A percentile compares a stretch with the other conserved stretches of the same genome.
These are phyloP conservation scores for Blastobotrys buckinghamii DNA, from an alignment of 1,139 yeast species.

Conservation along the genomic window DNA sequence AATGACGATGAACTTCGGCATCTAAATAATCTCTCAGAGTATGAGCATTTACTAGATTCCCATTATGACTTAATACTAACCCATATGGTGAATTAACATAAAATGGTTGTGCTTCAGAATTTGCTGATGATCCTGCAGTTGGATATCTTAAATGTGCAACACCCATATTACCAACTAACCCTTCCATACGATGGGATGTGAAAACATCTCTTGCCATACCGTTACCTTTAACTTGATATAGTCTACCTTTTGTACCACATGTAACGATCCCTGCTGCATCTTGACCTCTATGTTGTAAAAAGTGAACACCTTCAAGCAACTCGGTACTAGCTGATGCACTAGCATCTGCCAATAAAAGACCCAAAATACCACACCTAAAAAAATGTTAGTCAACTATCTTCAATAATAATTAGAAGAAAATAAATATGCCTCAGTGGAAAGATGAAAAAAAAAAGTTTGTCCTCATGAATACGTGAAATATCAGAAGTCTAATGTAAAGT, in stretches of 20 bases:
- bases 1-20: slow-evolving; percentile 92
- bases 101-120: slow-evolving; percentile 97
- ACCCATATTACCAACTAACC: slow-evolving; percentile 91
- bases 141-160: slow-evolving; percentile 94
- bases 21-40: slow-evolving; percentile 76
- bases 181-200: slow-evolving; percentile 71
- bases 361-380: slow-evolving; percentile 89
- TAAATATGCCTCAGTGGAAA: slow-evolving; percentile 25
- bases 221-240: slow-evolving; percentile 96
- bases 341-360: slow-evolving; percentile 77
- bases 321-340: slow-evolving; percentile 75
- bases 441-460: slow-evolving; percentile 26
- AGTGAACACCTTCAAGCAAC: slow-evolving; percentile 87
- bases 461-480: slow-evolving; percentile 39
- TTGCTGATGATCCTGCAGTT: slow-evolving; percentile 97
- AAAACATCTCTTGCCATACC: slow-evolving; percentile 99
- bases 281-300: slow-evolving; percentile 95
- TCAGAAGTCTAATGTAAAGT: slow-evolving; percentile 53
- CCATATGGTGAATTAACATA: slow-evolving; percentile 98
- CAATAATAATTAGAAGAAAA: not conserved
- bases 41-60: slow-evolving; percentile 84
- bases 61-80: slow-evolving; percentile 83
- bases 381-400: slow-evolving; percentile 9
- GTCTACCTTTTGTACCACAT: slow-evolving; percentile 87
- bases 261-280: slow-evolving; percentile 99